Percentiles rank a stretch among this genome's conserved stretches.
Evolutionary conservation across 2,329 filamentous ascomycete species (phyloP).

Genomic region (Botrytis paeoniae): DNA sequence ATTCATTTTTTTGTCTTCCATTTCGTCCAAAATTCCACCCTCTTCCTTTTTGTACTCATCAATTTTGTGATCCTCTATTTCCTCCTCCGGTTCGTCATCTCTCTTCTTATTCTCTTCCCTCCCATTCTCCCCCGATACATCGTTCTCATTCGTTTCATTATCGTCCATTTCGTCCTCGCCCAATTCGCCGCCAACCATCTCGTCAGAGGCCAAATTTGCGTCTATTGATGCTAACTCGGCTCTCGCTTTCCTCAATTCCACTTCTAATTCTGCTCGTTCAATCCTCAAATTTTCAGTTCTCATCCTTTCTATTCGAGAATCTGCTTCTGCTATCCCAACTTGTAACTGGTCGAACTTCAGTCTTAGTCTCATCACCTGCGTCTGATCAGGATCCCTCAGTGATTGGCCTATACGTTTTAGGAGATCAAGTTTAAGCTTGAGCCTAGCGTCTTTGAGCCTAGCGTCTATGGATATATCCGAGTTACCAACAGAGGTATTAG

Average conservation of each 20-base stretch:
- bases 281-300: neutral
- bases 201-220: neutral
- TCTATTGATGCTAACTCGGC: neutral
- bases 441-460: neutral
- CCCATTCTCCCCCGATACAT: neutral
- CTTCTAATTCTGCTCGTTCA: neutral
- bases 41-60: neutral
- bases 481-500: neutral
- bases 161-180: neutral
- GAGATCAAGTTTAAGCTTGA: neutral
- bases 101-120: neutral
- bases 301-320: neutral
- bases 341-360: neutral
- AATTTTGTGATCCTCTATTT: neutral
- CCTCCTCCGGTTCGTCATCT: neutral
- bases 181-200: neutral
- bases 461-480: neutral
- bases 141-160: neutral
- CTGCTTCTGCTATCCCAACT: neutral
- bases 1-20: neutral
- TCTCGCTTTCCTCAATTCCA: neutral
- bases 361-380: neutral
- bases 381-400: neutral
- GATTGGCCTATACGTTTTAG: neutral
- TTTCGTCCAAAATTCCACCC: neutral